A percentile compares a stretch with the other conserved stretches of the same genome.
Conservation (phyloP, 306 rosid species). For the Dalbergia cultrata region DNA sequence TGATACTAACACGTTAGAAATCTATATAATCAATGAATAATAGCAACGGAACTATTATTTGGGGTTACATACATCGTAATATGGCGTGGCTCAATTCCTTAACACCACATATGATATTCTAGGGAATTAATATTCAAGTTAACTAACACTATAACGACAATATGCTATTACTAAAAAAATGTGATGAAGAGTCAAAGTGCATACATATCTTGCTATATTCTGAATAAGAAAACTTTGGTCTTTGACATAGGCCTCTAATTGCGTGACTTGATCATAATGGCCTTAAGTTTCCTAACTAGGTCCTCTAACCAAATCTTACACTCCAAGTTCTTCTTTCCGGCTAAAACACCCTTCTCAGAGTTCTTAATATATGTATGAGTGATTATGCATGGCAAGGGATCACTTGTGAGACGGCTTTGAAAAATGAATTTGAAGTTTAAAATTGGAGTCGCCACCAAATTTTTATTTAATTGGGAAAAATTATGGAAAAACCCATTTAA, state of each 20-base stretch:
- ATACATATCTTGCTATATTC: neutral
- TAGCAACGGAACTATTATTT: neutral
- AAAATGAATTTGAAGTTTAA: no score
- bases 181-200: constrained; percentile 9
- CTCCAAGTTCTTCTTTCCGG: no score
- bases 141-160: neutral
- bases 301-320: no score
- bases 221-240: neutral
- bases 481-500: no score
- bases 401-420: no score
- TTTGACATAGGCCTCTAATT: neutral
- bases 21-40: neutral
- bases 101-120: neutral
- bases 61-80: neutral
- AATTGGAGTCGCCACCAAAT: no score
- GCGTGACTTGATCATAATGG: constrained; percentile 44
- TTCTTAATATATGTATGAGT: no score
- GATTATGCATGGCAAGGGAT: no score
- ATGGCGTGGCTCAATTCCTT: neutral
- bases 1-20: neutral
- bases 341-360: no score
- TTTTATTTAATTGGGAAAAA: no score
- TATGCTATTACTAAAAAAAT: neutral
- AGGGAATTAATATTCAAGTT: constrained; percentile 16
- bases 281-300: no score